These are phyloP conservation scores for Phaeomoniella chlamydospora DNA, from an alignment of 2,329 filamentous ascomycete species.

Conservation along the genomic window DNA sequence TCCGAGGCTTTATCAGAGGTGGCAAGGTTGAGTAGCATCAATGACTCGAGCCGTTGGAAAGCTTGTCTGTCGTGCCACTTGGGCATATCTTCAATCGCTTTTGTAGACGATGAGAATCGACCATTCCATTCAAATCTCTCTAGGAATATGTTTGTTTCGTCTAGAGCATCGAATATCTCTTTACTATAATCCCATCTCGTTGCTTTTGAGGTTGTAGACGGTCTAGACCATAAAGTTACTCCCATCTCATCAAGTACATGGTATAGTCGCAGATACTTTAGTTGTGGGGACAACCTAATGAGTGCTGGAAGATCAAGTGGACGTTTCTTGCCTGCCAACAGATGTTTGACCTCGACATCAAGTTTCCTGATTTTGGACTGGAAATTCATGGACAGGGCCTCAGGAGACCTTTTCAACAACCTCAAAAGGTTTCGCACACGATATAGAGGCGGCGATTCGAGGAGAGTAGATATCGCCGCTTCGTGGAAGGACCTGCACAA, in stretches of 20 bases:
- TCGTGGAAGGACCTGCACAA: conserved; percentile 54
- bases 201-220: conserved; percentile 8
- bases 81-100: conserved; percentile 25
- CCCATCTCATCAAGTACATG: conserved; percentile 46
- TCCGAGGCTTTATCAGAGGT: conserved; percentile 7
- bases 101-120: conserved; percentile 23
- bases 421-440: conserved; percentile 33
- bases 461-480: conserved; percentile 59
- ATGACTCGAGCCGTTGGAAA: conserved; percentile 30
- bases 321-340: conserved; percentile 36
- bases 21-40: conserved; percentile 22
- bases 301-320: conserved; percentile 44
- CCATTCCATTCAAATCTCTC: conserved; percentile 43
- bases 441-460: conserved; percentile 52
- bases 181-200: conserved; percentile 55
- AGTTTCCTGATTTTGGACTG: conserved; percentile 56
- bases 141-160: conserved; percentile 29
- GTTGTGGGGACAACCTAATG: conserved; percentile 48
- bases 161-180: conserved; percentile 50
- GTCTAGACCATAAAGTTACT: conserved; percentile 15
- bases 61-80: conserved; percentile 38
- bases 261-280: conserved; percentile 57
- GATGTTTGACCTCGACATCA: conserved; percentile 50
- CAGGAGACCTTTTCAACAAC: conserved; percentile 40
- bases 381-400: conserved; percentile 46